Percentiles rank a stretch among this genome's conserved stretches.
These are phyloP conservation scores for Nadsonia commutata DNA, from an alignment of 1,139 yeast species.

Conservation along the genomic window DNA sequence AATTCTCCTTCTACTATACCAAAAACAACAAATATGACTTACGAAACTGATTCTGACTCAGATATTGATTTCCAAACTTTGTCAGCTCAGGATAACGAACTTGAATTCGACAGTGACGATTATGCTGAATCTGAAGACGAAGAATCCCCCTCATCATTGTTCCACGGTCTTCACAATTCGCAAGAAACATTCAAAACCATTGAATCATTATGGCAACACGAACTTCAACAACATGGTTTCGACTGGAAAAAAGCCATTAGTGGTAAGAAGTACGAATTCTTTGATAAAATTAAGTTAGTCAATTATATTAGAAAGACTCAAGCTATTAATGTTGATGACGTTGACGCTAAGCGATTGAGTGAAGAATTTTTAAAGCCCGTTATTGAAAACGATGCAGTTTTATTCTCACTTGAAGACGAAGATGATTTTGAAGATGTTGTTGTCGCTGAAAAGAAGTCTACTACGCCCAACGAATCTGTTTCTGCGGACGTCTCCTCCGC, in stretches of 20 bases:
- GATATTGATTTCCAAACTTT: conserved; percentile 6
- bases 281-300: conserved; percentile 14
- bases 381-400: conserved; percentile 14
- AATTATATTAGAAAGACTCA: conserved; percentile 13
- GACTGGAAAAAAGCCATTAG: conserved; percentile 2
- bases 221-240: conserved; percentile 2
- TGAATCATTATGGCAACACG: conserved; percentile 4
- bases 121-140: conserved; percentile 4
- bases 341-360: conserved; percentile 8
- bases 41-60: conserved; percentile 4
- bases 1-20: no score
- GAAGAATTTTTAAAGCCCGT: conserved; percentile 14
- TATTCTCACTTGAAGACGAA: conserved; percentile 11
- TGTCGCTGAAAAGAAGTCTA: conserved; percentile 8
- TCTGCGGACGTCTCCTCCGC: background rate
- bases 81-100: conserved; percentile 6
- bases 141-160: background rate
- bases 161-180: conserved; percentile 4
- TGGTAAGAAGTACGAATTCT: conserved; percentile 10
- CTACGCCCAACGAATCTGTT: conserved; percentile 1
- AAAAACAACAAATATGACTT: background rate
- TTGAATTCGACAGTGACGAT: conserved; percentile 5
- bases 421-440: conserved; percentile 12
- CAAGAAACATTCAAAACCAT: conserved; percentile 2
- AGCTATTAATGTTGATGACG: background rate